Conservation (phyloP, 2,329 filamentous ascomycete species). For the Xylaria sp. region DNA sequence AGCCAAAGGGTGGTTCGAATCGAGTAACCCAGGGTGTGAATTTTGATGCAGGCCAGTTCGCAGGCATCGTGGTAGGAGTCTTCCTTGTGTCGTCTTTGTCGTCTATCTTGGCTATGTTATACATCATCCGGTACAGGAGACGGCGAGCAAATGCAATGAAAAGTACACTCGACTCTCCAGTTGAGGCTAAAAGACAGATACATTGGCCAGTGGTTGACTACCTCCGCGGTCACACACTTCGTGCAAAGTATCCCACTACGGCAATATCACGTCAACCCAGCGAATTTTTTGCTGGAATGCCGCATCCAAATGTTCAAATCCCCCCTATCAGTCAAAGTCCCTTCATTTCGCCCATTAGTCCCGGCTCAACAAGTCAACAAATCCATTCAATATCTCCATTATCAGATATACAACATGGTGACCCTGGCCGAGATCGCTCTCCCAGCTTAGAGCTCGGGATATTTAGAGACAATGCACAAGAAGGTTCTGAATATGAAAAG, state of each 20-base stretch:
- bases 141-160: conserved; percentile 11
- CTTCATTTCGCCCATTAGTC: conserved; percentile 4
- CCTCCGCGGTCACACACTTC: neutral
- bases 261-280: neutral
- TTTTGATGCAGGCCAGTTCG: conserved; percentile 32
- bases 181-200: conserved; percentile 1
- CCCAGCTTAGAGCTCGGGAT: conserved; percentile 25
- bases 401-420: conserved; percentile 11
- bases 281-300: neutral
- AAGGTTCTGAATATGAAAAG: neutral
- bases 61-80: conserved; percentile 35
- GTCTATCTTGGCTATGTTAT: conserved; percentile 30
- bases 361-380: conserved; percentile 13
- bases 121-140: conserved; percentile 36
- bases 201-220: neutral
- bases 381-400: conserved; percentile 31
- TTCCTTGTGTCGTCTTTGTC: conserved; percentile 32
- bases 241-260: neutral
- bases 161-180: neutral
- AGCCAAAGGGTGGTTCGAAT: conserved; percentile 17
- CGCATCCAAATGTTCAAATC: neutral
- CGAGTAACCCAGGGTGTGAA: conserved; percentile 1
- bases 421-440: conserved; percentile 1
- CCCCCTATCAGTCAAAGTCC: neutral
- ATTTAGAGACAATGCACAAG: conserved; percentile 10